These are phyloP conservation scores for Ustilago hordei DNA, from an alignment of 1,284 basidiomycete genomes.

Conservation along the genomic window DNA sequence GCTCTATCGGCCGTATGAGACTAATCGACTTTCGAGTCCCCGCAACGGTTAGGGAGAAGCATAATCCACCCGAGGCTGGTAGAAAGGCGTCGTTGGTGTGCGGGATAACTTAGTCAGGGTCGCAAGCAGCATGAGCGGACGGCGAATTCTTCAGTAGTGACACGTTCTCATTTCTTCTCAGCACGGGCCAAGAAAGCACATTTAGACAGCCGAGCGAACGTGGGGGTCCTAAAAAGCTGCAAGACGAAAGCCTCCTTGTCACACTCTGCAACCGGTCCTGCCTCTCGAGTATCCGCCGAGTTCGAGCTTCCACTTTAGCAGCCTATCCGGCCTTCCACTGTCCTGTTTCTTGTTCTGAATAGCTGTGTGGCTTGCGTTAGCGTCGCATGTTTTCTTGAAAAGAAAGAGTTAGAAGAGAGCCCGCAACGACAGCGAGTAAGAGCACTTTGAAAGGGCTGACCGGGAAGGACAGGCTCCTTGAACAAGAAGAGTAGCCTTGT, in stretches of 20 bases:
- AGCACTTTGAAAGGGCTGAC: neutral
- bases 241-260: conserved; percentile 29
- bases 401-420: neutral
- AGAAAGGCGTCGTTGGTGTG: neutral
- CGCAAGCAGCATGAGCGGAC: conserved; percentile 17
- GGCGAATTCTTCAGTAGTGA: conserved; percentile 30
- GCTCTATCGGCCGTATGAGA: neutral
- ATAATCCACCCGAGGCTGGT: neutral
- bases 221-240: conserved; percentile 13
- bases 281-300: neutral
- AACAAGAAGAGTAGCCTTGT: conserved; percentile 5
- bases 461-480: neutral
- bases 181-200: conserved; percentile 25
- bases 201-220: conserved; percentile 37
- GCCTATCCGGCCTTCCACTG: neutral
- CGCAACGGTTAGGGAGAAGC: neutral
- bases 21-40: neutral
- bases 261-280: conserved; percentile 21
- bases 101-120: neutral
- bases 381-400: neutral
- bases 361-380: neutral
- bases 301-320: neutral
- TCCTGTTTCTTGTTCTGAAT: neutral
- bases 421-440: neutral
- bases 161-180: conserved; percentile 34